These are phyloP conservation scores for Elasticomyces elasticus DNA, from an alignment of 495 filamentous ascomycete genomes.

Conservation along the genomic window DNA sequence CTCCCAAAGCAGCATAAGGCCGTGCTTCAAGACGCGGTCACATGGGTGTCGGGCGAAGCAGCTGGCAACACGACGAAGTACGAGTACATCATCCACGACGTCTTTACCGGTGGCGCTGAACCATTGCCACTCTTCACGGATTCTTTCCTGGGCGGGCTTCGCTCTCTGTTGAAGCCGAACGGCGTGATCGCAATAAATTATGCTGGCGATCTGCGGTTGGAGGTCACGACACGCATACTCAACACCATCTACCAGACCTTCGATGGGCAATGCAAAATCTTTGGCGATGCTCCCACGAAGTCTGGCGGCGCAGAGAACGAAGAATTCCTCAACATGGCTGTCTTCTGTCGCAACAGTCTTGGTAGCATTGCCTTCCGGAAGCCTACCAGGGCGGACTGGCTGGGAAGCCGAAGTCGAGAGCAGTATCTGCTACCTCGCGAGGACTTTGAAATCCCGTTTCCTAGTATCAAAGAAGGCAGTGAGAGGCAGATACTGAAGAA, in stretches of 20 bases:
- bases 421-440: slow-evolving; percentile 61
- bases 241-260: slow-evolving; percentile 63
- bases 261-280: slow-evolving; percentile 58
- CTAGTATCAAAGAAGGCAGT: not conserved
- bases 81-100: slow-evolving; percentile 93
- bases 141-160: slow-evolving; percentile 63
- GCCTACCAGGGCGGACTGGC: slow-evolving; percentile 54
- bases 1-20: slow-evolving; percentile 68
- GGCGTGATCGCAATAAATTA: slow-evolving; percentile 96
- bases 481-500: slow-evolving; percentile 38
- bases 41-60: slow-evolving; percentile 44
- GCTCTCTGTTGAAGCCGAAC: slow-evolving; percentile 57
- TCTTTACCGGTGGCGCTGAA: slow-evolving; percentile 93
- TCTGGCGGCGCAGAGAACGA: slow-evolving; percentile 7
- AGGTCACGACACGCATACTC: slow-evolving; percentile 50
- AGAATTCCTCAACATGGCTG: slow-evolving; percentile 89
- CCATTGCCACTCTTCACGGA: slow-evolving; percentile 77
- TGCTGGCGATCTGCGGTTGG: slow-evolving; percentile 76
- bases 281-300: slow-evolving; percentile 56
- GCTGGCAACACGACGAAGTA: slow-evolving; percentile 38
- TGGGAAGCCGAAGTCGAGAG: slow-evolving; percentile 59
- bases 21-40: slow-evolving; percentile 70
- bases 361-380: slow-evolving; percentile 54
- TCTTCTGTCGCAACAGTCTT: slow-evolving; percentile 54
- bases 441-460: slow-evolving; percentile 54